Percentiles rank a stretch among this genome's conserved stretches.
Conservation (phyloP, 768 basidiomycete species). For the Leucosporidium yakuticum region DNA sequence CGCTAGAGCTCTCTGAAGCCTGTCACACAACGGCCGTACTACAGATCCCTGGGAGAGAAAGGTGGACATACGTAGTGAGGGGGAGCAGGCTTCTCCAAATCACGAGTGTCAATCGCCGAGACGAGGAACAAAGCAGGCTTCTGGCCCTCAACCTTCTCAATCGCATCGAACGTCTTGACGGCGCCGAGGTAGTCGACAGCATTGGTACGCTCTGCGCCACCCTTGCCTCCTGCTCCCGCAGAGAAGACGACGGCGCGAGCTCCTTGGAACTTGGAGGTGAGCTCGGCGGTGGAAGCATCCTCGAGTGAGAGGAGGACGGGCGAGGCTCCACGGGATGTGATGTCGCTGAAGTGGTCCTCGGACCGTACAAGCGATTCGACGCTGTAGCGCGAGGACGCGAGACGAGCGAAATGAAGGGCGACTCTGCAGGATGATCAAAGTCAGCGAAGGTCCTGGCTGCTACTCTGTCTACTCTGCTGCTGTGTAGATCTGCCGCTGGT, state of each 20-base stretch:
- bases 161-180: slow-evolving; percentile 60
- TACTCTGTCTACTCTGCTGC: not conserved
- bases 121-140: slow-evolving; percentile 33
- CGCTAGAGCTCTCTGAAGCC: no score
- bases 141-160: slow-evolving; percentile 50
- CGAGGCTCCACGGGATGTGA: slow-evolving; percentile 47
- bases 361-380: slow-evolving; percentile 58
- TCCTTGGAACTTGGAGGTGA: slow-evolving; percentile 49
- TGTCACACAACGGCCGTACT: no score
- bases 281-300: slow-evolving; percentile 49
- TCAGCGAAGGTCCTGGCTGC: not conserved
- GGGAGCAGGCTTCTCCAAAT: slow-evolving; percentile 16
- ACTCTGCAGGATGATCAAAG: slow-evolving; percentile 41
- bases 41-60: not conserved
- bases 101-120: slow-evolving; percentile 19
- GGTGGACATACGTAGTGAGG: slow-evolving; percentile 13
- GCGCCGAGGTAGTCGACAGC: slow-evolving; percentile 60
- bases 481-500: no score
- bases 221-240: slow-evolving; percentile 57
- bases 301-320: slow-evolving; percentile 59
- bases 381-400: slow-evolving; percentile 47
- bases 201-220: slow-evolving; percentile 50
- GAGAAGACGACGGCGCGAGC: slow-evolving; percentile 46
- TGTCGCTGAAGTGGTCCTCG: slow-evolving; percentile 50
- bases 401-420: slow-evolving; percentile 51